phyloP scores from a whole-genome alignment of 192 early-diverging fungal species.

The Coemansia sp. region DNA sequence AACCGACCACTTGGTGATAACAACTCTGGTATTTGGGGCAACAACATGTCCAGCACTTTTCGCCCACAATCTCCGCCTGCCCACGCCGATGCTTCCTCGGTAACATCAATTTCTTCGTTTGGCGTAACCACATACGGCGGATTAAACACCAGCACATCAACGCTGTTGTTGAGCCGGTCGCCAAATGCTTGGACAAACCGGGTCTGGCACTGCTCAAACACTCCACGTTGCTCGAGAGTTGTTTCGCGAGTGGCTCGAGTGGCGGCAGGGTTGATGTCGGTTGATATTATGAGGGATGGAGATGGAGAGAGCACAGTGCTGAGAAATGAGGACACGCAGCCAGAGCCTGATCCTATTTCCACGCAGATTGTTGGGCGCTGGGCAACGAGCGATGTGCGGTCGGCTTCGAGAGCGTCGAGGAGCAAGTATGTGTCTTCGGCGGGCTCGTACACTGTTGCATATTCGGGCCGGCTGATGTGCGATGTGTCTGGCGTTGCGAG shows the following conservation, averaged over 20 bases:
- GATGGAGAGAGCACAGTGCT: conserved; percentile 28
- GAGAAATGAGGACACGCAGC: conserved; percentile 82
- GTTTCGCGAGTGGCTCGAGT: conserved; percentile 67
- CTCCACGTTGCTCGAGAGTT: conserved; percentile 51
- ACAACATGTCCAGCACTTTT: conserved; percentile 77
- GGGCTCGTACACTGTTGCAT: conserved; percentile 81
- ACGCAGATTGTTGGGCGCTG: conserved; percentile 68
- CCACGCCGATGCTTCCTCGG: conserved; percentile 78
- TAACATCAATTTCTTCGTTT: conserved; percentile 64
- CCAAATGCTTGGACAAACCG: conserved; percentile 61
- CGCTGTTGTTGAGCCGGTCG: conserved; percentile 49
- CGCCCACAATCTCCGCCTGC: conserved; percentile 90
- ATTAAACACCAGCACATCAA: conserved; percentile 90
- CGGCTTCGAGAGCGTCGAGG: conserved; percentile 87
- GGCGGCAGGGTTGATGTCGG: conserved; percentile 84
- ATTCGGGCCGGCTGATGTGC: conserved; percentile 67
- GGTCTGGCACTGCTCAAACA: conserved; percentile 66
- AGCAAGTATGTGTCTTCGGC: conserved; percentile 93
- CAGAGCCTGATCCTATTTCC: conserved; percentile 89
- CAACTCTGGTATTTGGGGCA: conserved; percentile 70
- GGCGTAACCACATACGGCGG: conserved; percentile 94
- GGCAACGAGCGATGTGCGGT: conserved; percentile 56
- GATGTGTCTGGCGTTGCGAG: conserved; percentile 76
- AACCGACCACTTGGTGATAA: conserved; percentile 73
- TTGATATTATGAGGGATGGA: conserved; percentile 55